Base-by-base conservation (phyloP, 2,329 filamentous ascomycete species). In the Exophiala bonariae region DNA sequence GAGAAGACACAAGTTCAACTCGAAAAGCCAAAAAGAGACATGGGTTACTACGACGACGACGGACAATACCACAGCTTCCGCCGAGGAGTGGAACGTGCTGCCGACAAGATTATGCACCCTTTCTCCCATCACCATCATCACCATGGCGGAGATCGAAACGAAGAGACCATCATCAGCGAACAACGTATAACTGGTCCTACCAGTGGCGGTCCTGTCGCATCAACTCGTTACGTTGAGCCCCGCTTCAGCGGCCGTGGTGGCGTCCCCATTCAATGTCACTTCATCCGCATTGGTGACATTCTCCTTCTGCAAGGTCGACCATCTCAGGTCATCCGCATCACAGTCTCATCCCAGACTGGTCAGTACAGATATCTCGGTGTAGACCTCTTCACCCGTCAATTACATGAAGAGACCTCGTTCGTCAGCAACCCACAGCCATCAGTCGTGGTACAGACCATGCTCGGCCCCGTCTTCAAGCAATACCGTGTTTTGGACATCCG, bases 361-460 rank as follows among this genome's bases (percentile, higher is more conserved):
- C 93, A 99, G 83, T 92, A 99, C 86, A 89, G 93, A 71, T 99
- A 97, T 83, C 88, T 99, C 57, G 93, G 93, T 83, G 93, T 99
- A 62, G 93, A 99, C 75, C 87, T 99, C 67, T 99, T 99, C 89
- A 96, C 91, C 81, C 95, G 96, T 83, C 89, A 97, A 80, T 83
- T 99, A 60, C 90, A 97, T 69, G 93, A 99, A 79, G 93, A 99
- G 86, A 96, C 89, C 48, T 92, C 87, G 65, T 96, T 96, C 78
- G 85, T 97, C 77, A 91, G 89, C 76, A 95, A 95, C 86, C 93
- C 93, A 59, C 89, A 87, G 60, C 92, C 92, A 62, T 96, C 89
- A 62, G 93, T 99, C 53, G 84, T 97, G 57, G 92, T 99, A 66
- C 93, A 99, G 86, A 97, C 92, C 78, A 97, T 99, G 90, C 87